Conservation (phyloP, 768 basidiomycete genomes). For the Suillus discolor region DNA sequence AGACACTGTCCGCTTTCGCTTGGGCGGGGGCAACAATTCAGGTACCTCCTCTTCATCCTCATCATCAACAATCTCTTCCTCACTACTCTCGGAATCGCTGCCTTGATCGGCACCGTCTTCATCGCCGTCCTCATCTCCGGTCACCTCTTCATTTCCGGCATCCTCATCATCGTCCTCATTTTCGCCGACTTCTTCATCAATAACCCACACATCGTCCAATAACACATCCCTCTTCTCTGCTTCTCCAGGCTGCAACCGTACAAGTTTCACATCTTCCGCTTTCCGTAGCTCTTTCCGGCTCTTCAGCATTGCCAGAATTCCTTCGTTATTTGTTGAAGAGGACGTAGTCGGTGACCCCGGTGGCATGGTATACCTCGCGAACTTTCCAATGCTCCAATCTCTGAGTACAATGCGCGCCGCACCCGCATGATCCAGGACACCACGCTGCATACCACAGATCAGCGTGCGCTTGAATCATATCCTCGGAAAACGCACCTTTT, state of each 20-base stretch:
- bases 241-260: conserved; percentile 48
- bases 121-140: conserved; percentile 30
- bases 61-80: conserved; percentile 47
- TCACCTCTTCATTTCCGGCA: conserved; percentile 42
- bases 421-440: conserved; percentile 67
- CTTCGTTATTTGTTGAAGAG: conserved; percentile 39
- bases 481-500: conserved; percentile 55
- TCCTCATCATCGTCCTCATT: conserved; percentile 36
- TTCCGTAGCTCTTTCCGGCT: conserved; percentile 73
- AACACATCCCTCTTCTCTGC: conserved; percentile 46
- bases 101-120: conserved; percentile 32
- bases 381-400: conserved; percentile 80
- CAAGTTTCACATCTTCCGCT: conserved; percentile 49
- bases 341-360: conserved; percentile 24
- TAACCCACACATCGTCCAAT: conserved; percentile 39
- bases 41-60: conserved; percentile 40
- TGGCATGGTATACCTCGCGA: conserved; percentile 73
- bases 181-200: conserved; percentile 34
- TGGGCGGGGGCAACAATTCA: conserved; percentile 34
- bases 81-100: conserved; percentile 39
- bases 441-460: conserved; percentile 50
- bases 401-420: conserved; percentile 81
- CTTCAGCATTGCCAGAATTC: conserved; percentile 47
- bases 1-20: conserved; percentile 51
- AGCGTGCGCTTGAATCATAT: conserved; percentile 8